Base-by-base conservation (phyloP, 2,329 filamentous ascomycete species). In the Botryotinia narcissicola region DNA sequence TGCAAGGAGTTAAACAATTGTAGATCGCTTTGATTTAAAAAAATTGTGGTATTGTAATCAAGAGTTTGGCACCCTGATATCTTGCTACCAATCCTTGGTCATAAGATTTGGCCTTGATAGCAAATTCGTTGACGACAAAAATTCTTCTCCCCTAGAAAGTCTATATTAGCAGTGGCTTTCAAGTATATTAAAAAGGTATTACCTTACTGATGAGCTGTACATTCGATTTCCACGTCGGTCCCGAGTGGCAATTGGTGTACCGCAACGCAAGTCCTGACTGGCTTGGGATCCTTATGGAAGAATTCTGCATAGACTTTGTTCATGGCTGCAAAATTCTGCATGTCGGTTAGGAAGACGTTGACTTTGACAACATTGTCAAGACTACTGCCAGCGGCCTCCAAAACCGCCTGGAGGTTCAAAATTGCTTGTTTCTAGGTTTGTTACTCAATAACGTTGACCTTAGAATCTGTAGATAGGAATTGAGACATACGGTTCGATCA, bases 291-390 rank as follows among this genome's bases (percentile, higher is more conserved):
- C 73, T 81, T 80, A 16, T 76, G 79, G 73, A 88, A 87, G 74
- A 86, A 84, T 77, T 86, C 83, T 44, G 84, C 83, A 73, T 88
- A 90, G 4, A 84, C 87, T 74, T 86, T 85, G 75, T 89, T 90
- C 82, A 90, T 86, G 16, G 83, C 82, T 0, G 84, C 85, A 79
- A 92, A 92, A 80, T 92, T 84, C 64, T 87, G 84, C 89, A 93
- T 92, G 73, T 86, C 85, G 1, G 87, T 88, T 32, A 93, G 80
- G 79, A 90, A 93, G 40, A 92, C 84, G 77, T 91, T 92, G 75
- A 90, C 86, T 81, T 92, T 92, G 80, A 92, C 86, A 0, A 89
- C 86, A 73, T 91, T 90, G 44, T 86, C 83, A 54, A 92, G 82
- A 73, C 83, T 84, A 70, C 86, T 88, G 0, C 89, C 89, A 0